Evolutionary conservation across 176 grass and related monocot genomes (phyloP), one percentile per base, ranked within the genome.

Genomic region (Zizania latifolia): DNA sequence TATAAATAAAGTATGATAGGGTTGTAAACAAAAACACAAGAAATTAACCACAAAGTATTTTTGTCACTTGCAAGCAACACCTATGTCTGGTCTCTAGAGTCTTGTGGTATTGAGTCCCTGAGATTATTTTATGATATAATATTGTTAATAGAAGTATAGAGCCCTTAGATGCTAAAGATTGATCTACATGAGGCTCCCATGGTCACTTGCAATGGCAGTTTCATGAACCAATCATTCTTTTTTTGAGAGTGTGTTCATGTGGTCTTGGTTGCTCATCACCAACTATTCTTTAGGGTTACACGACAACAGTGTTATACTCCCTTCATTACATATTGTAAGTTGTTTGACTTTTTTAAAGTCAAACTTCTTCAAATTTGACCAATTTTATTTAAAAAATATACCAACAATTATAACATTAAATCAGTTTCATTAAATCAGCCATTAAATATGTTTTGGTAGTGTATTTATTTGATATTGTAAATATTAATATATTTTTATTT

Each of bases 1-100:
- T 44, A 62, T 22, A 59, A 76, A 78, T 33, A 58, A 55, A 58
- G 26, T 51, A 29, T 72, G 35, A 58, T 85, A 51, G 28, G 14
- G 8, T 70, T 35, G 16, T n/a, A 21, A 1, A 51, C 48, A 51
- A 51, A 21, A 51, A 51, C 4, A 51, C 12, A n/a, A n/a, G 17
- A n/a, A 50, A 50, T 50, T 50, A n/a, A 50, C 45, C 8, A 17
- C 46, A 50, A 50, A 50, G 6, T 17, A 8, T 50, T 50, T 50
- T 6, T 7, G 6, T n/a, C 17, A 50, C 46, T n/a, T n/a, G 6
- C 5, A 50, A 50, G 46, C 19, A 50, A 50, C 19, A n/a, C 10
- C 17, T 50, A 21, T 0, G 10, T 17, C 6, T n/a, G 6, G 15
- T 45, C 5, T 45, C 15, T 15, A 17, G 15, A 17, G 15, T 5